phyloP scores from a whole-genome alignment of 352 stramenopile species.

The Pythium grandisporangium region DNA sequence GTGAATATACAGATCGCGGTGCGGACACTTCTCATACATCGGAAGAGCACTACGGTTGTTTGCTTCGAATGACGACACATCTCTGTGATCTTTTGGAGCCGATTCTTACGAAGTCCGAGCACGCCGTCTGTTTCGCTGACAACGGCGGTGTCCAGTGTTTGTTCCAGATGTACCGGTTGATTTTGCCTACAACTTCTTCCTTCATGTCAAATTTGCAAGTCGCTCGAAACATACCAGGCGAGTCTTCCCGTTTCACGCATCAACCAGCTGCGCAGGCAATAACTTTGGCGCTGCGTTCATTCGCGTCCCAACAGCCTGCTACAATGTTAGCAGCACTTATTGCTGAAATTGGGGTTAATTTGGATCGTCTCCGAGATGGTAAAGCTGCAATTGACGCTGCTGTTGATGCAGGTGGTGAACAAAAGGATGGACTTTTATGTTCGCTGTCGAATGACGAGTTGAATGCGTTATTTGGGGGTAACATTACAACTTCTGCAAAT shows the following conservation, averaged over 20 bases:
- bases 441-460: slow-evolving; percentile 51
- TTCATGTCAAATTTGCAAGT: slow-evolving; percentile 58
- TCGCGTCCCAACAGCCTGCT: slow-evolving; percentile 82
- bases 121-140: slow-evolving; percentile 87
- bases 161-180: slow-evolving; percentile 83
- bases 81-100: slow-evolving; percentile 92
- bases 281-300: slow-evolving; percentile 81
- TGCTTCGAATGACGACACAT: slow-evolving; percentile 65
- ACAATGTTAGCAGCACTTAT: slow-evolving; percentile 65
- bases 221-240: slow-evolving; percentile 1
- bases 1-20: slow-evolving; percentile 41
- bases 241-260: slow-evolving; percentile 37
- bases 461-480: slow-evolving; percentile 21
- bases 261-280: slow-evolving; percentile 87
- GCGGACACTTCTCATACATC: slow-evolving; percentile 2
- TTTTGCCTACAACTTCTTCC: slow-evolving; percentile 74
- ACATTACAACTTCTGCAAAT: too few species aligned
- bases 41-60: slow-evolving; percentile 16
- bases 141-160: slow-evolving; percentile 85
- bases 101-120: slow-evolving; percentile 91
- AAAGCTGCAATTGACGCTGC: slow-evolving; percentile 28
- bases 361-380: slow-evolving; percentile 32
- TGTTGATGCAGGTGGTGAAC: slow-evolving; percentile 32
- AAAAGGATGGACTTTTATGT: slow-evolving; percentile 49
- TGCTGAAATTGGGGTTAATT: slow-evolving; percentile 41